These are phyloP conservation scores for Dothistroma pini DNA, from an alignment of 2,329 filamentous ascomycete genomes.

Conservation along the genomic window DNA sequence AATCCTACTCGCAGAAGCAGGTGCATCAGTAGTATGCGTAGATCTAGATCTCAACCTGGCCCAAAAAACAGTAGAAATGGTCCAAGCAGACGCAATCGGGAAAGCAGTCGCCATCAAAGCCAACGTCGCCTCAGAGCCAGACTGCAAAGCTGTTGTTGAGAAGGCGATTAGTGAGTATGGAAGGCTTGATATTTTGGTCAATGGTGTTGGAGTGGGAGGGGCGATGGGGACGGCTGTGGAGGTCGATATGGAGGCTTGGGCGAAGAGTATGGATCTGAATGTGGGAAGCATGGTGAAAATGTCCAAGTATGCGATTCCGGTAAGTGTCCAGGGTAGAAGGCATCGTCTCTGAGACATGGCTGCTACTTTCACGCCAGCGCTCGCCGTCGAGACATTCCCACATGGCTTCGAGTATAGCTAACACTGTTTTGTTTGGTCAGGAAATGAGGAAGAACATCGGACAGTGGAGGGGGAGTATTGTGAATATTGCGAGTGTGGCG, in stretches of 20 bases:
- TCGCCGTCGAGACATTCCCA: no score
- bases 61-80: constrained; percentile 53
- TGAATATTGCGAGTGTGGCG: constrained; percentile 63
- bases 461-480: constrained; percentile 49
- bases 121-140: constrained; percentile 53
- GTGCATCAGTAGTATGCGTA: constrained; percentile 57
- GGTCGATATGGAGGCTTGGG: constrained; percentile 58
- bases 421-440: no score
- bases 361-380: no score
- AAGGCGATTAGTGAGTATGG: constrained; percentile 50
- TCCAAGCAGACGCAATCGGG: constrained; percentile 40
- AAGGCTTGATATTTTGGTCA: constrained; percentile 60
- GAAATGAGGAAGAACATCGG: constrained; percentile 55
- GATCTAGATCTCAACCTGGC: constrained; percentile 52
- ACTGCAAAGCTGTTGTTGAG: constrained; percentile 48
- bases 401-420: no score
- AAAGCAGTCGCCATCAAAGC: constrained; percentile 44
- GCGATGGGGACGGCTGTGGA: constrained; percentile 57
- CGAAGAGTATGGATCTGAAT: constrained; percentile 57
- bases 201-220: constrained; percentile 62
- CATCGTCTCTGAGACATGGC: no score
- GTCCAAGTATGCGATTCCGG: constrained; percentile 56
- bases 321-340: no score
- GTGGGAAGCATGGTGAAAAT: constrained; percentile 64
- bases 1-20: constrained; percentile 58